Base-by-base conservation (phyloP, 305 asterid species). In the Solanum hybrid region DNA sequence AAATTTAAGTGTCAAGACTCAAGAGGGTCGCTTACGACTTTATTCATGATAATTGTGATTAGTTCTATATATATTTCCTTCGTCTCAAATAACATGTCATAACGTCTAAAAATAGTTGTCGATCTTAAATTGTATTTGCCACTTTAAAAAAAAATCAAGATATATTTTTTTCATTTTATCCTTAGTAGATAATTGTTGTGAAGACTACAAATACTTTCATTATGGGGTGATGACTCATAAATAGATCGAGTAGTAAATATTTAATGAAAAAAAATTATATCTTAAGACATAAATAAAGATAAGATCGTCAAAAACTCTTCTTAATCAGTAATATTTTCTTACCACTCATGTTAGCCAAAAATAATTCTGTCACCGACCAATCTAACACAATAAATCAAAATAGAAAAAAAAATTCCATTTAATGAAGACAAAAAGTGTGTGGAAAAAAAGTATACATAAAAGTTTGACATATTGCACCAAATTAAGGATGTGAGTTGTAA, bases 401-500 rank as follows among this genome's bases (percentile, higher is more conserved):
- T 32, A 76, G 13, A 29, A 31, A 76, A 16, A 29, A 14, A 8
- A 7, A 76, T 0, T 78, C 29, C 3, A 78, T 20, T 73, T 78
- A 1, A 35, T 78, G 46, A 22, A 78, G 29, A 10, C 31, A 35
- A 78, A 78, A 78, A 20, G 82, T 77, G 46, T 17, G 11, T 34
- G 46, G 42, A 35, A 17, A 34, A 32, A 32, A 17, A 34, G 17
- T 64, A 12, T 31, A 16, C 79, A 26, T 14, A 9, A 77, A 77
- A 2, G 42, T 9, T 77, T 34, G 82, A 77, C 82, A 77, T 20
- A 77, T 77, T 32, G 16, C 26, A 77, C 10, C 29, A 34, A 77
- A 40, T 40, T 40, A 40, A 77, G 46, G 27, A 1, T 77, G 26
- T 77, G 82, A 78, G 84, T 78, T 78, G 84, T 78, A 78, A 78